Evolutionary conservation across 2,329 filamentous ascomycete genomes (phyloP).

Genomic region (Botrytis elliptica): DNA sequence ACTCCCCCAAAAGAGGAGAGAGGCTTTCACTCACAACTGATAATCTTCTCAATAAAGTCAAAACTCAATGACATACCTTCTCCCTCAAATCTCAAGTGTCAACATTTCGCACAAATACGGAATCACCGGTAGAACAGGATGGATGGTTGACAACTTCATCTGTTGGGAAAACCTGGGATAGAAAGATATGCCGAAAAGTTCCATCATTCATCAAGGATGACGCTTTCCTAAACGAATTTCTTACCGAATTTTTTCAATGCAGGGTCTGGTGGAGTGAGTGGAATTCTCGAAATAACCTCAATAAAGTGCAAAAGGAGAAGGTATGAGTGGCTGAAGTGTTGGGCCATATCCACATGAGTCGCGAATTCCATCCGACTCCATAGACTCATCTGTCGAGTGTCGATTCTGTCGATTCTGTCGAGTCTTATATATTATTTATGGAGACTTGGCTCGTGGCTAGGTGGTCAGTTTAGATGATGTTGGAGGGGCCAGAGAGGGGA

Average conservation of each 20-base stretch:
- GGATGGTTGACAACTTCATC: constrained; percentile 2
- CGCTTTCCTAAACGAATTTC: not conserved
- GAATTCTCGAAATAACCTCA: constrained; percentile 11
- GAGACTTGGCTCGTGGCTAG: constrained; percentile 7
- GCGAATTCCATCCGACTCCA: not conserved
- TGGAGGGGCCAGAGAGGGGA: not conserved
- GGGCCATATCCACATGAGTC: not conserved
- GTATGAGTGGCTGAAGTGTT: not conserved
- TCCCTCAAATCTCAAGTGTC: not conserved
- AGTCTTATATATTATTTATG: not conserved
- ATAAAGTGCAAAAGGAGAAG: not conserved
- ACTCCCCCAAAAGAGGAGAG: not conserved
- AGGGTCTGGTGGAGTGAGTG: constrained; percentile 2
- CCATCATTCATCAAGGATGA: not conserved
- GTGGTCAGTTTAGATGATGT: not conserved
- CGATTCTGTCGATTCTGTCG: not conserved
- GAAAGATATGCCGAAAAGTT: constrained; percentile 6
- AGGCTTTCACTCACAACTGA: not conserved
- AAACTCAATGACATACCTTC: not conserved
- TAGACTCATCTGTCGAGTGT: not conserved
- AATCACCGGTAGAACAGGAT: not conserved
- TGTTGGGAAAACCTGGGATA: not conserved
- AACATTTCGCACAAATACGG: not conserved
- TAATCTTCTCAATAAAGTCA: not conserved
- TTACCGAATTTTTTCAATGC: constrained; percentile 8